Base-by-base conservation (phyloP, 768 basidiomycete genomes). In the Suillus bovinus region DNA sequence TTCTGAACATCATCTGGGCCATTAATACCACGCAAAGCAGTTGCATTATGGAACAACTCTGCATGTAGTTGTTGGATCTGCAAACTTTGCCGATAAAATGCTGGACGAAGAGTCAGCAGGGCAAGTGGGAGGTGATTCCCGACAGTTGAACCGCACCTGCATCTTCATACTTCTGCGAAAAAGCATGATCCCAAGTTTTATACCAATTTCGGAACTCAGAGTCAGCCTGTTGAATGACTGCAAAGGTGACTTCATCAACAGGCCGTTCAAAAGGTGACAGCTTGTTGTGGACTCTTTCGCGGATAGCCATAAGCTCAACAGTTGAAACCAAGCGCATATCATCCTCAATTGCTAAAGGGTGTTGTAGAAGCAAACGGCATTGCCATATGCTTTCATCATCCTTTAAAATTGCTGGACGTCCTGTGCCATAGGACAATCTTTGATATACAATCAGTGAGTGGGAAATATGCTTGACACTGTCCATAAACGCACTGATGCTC, bases 241-340 rank as follows among this genome's bases (percentile, higher is more conserved):
- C 80, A 70, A 94, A 88, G 47, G 93, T 90, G 57, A 83, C 82
- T 33, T 91, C 88, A 27, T 83, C 82, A 33, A 95, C 88, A 5
- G 90, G 85, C 0, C 85, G 83, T 66, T 96, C 92, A 47, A 86
- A 84, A 20, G 91, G 89, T n/a, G 88, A 85, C 47, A 97, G 77
- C 20, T 87, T 84, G 71, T 95, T 91, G 69, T 94, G 89, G 2
- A 96, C 82, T 29, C 90, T 84, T 69, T 96, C 95, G 63, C 95
- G 86, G 64, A 96, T 85, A 34, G 87, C 87, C 84, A 95, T 94
- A 61, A 96, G 82, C 70, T 98, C 94, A 31, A 98, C 94, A 2
- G 93, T 96, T 4, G 95, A 96, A 14, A 97, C 92, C 16, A 98
- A 85, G 61, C 95, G 89, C 86, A 94, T 94, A 69, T 98, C 95